Base-by-base conservation (phyloP, 176 grass and related monocot species). In the Thinopyrum elongatum region DNA sequence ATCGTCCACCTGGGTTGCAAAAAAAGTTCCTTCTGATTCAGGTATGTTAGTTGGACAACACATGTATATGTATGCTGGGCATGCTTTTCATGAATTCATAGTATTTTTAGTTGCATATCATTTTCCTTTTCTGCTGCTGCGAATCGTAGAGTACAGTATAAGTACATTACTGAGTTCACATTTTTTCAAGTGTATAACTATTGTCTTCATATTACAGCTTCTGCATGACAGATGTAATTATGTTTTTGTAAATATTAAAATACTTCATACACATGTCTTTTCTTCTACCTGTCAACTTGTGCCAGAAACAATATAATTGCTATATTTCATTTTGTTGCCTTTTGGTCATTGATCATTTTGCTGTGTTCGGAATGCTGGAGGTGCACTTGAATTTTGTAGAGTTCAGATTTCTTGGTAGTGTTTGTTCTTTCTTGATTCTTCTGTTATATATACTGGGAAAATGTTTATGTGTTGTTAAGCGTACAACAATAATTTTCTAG, bases 11-110 rank as follows among this genome's bases (percentile, higher is more conserved):
- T 35, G 78, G 26, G 65, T 90, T 87, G 10, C 87, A 7, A 59
- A 82, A 77, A 29, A 92, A 93, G 69, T 98, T 93, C 81, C 95
- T 95, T 79, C 86, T 92, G 80, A 85, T 95, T 68, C 93, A 95
- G 93, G 95, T 98, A 63, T 65, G 80, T 70, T 86, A 11, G 57
- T 38, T 82, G n/a, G 62, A 68, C 26, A 26, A 6, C 14, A 61
- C 25, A 53, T 31, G 21, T 39, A 65, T 73, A 6, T 80, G 46
- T 63, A 84, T 74, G 49, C 13, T 81, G n/a, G 21, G 63, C 38
- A 58, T 58, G 57, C 39, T 60, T 23, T 84, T 46, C 55, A 9
- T 63, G 12, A 46, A 16, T 31, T 44, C 26, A 42, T 63, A 15
- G 8, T 61, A 74, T 17, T 75, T 29, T 61, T 60, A 19, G 2